Conservation (phyloP, 257 asterid species). For the Lavandula angustifolia region DNA sequence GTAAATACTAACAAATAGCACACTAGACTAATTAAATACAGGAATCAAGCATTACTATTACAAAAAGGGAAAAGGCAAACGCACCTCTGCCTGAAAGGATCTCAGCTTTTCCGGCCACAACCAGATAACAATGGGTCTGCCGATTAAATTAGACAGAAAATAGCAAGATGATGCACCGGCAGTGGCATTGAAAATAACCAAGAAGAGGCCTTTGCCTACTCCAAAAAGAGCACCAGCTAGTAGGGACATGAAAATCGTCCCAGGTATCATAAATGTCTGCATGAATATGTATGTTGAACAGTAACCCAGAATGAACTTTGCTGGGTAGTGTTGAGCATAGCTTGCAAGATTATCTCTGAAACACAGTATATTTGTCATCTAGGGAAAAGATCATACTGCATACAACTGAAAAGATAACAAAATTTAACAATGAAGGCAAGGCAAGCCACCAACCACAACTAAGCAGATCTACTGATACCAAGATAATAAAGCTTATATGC, state of each 20-base stretch:
- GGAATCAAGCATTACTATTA: not conserved
- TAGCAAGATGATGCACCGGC: conserved; percentile 95
- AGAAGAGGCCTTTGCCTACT: conserved; percentile 71
- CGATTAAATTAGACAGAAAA: conserved; percentile 81
- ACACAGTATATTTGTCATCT: conserved; percentile 28
- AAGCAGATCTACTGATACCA: not conserved
- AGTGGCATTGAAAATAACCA: conserved; percentile 87
- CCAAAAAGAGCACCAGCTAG: conserved; percentile 97
- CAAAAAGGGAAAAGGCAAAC: conserved; percentile 10
- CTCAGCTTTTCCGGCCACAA: conserved; percentile 86
- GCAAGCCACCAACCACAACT: not conserved
- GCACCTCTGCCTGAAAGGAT: conserved; percentile 86
- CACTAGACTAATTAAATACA: not conserved
- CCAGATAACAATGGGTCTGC: conserved; percentile 82
- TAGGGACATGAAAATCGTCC: conserved; percentile 92
- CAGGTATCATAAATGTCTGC: conserved; percentile 98
- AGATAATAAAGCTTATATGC: not conserved
- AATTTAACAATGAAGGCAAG: not conserved
- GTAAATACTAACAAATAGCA: not conserved
- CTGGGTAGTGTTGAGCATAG: conserved; percentile 68
- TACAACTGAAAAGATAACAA: not conserved
- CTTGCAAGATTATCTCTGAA: conserved; percentile 79
- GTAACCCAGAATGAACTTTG: conserved; percentile 77
- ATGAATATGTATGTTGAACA: conserved; percentile 92
- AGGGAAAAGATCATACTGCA: conserved; percentile 5